These are phyloP conservation scores for Talaromyces rugulosus DNA, from an alignment of 2,329 filamentous ascomycete genomes.

Conservation along the genomic window DNA sequence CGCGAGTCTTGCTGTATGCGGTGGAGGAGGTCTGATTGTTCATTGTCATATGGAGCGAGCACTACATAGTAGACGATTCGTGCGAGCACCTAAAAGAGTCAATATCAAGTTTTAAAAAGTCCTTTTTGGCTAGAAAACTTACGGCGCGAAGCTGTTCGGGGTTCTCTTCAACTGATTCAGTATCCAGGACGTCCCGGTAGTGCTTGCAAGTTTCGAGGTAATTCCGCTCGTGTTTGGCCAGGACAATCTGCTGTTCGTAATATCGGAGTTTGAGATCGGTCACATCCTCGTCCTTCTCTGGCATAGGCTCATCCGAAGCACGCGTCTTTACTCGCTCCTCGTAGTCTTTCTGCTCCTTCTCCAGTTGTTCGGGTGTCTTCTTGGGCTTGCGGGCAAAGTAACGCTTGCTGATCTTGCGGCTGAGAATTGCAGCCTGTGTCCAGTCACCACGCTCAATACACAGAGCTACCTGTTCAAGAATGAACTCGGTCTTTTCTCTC, in stretches of 20 bases:
- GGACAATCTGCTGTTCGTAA: conserved; percentile 94
- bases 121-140: conserved; percentile 36
- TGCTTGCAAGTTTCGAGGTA: conserved; percentile 98
- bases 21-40: conserved; percentile 95
- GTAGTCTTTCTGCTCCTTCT: conserved; percentile 83
- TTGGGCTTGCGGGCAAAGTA: conserved; percentile 88
- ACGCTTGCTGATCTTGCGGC: conserved; percentile 92
- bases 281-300: conserved; percentile 79
- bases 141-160: conserved; percentile 79
- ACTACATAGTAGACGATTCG: conserved; percentile 97
- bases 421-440: conserved; percentile 90
- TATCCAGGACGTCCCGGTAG: conserved; percentile 94
- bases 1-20: conserved; percentile 83
- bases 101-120: background rate
- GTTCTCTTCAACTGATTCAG: conserved; percentile 89
- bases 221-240: conserved; percentile 95
- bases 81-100: conserved; percentile 67
- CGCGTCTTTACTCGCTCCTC: conserved; percentile 72
- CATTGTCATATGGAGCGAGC: conserved; percentile 94
- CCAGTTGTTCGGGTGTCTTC: conserved; percentile 82
- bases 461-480: conserved; percentile 86
- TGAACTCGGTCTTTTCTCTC: conserved; percentile 98
- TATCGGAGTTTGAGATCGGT: conserved; percentile 94
- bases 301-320: conserved; percentile 70
- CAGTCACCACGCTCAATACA: conserved; percentile 96